phyloP scores from a whole-genome alignment of 805 yeast species.

The Metschnikowia lachancei region DNA sequence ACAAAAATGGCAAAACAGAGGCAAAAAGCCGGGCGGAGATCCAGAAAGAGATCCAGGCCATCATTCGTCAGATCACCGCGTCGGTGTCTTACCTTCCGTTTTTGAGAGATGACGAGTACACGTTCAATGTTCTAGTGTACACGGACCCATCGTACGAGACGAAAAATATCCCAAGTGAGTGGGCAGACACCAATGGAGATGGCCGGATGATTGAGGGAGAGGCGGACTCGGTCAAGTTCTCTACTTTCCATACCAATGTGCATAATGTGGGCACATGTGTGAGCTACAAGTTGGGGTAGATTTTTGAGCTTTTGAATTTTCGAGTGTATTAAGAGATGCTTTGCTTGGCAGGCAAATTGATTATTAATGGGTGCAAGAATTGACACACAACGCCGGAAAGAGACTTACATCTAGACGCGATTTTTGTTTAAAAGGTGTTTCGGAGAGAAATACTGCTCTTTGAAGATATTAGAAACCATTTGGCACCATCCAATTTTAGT shows the following conservation, averaged over 20 bases:
- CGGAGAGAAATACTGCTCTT: too few species aligned
- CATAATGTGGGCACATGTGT: constrained; percentile 76
- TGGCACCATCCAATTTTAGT: too few species aligned
- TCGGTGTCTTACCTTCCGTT: constrained; percentile 83
- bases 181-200: constrained; percentile 72
- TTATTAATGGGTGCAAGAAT: too few species aligned
- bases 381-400: too few species aligned
- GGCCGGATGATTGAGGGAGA: constrained; percentile 51
- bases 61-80: constrained; percentile 85
- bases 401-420: too few species aligned
- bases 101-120: constrained; percentile 52
- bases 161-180: constrained; percentile 69
- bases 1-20: constrained; percentile 9
- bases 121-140: constrained; percentile 82
- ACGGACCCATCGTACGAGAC: constrained; percentile 55
- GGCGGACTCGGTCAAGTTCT: constrained; percentile 66
- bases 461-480: too few species aligned
- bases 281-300: constrained; percentile 43
- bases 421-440: too few species aligned
- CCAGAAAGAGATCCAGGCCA: constrained; percentile 76
- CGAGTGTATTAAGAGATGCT: too few species aligned
- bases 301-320: neutral
- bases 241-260: constrained; percentile 61
- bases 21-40: constrained; percentile 46
- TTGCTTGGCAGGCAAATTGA: too few species aligned